phyloP scores from a whole-genome alignment of 225 moss, liverwort and hornwort species.

The Climacium dendroides region DNA sequence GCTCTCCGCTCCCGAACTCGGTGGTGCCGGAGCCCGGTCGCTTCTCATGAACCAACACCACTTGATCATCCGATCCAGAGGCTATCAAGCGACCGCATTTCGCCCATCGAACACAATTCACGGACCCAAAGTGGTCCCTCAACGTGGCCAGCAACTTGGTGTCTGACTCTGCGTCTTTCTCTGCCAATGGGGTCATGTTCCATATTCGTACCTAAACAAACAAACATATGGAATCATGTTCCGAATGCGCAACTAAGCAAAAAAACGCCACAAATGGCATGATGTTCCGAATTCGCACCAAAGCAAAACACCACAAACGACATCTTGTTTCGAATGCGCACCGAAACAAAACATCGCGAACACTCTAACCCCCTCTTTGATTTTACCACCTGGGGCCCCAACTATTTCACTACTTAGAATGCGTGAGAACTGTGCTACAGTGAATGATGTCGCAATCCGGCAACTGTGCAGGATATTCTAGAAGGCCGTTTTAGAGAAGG shows the following conservation, averaged over 20 bases:
- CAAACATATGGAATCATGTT: constrained; percentile 30
- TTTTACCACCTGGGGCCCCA: too few species aligned
- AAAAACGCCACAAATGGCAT: background rate
- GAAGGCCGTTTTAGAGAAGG: background rate
- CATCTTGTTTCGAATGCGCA: background rate
- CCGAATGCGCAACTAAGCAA: constrained; percentile 35
- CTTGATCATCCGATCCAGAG: constrained; percentile 89
- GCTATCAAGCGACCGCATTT: constrained; percentile 77
- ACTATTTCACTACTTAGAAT: too few species aligned
- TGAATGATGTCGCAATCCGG: too few species aligned
- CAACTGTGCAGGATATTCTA: background rate
- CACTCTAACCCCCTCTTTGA: too few species aligned
- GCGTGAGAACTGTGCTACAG: too few species aligned
- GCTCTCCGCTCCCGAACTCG: constrained; percentile 95
- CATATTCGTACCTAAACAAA: constrained; percentile 69
- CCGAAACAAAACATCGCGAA: background rate
- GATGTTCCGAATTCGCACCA: constrained; percentile 64
- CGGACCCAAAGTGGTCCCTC: constrained; percentile 91
- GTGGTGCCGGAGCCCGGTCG: constrained; percentile 92
- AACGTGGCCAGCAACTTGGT: constrained; percentile 76
- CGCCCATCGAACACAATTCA: constrained; percentile 97
- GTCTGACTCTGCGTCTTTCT: constrained; percentile 44
- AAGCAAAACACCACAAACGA: background rate
- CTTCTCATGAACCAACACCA: constrained; percentile 75
- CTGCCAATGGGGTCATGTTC: constrained; percentile 72